A percentile compares a stretch with the other conserved stretches of the same genome.
phyloP scores from a whole-genome alignment of 345 rosid species.

The Arabidopsis suecica region DNA sequence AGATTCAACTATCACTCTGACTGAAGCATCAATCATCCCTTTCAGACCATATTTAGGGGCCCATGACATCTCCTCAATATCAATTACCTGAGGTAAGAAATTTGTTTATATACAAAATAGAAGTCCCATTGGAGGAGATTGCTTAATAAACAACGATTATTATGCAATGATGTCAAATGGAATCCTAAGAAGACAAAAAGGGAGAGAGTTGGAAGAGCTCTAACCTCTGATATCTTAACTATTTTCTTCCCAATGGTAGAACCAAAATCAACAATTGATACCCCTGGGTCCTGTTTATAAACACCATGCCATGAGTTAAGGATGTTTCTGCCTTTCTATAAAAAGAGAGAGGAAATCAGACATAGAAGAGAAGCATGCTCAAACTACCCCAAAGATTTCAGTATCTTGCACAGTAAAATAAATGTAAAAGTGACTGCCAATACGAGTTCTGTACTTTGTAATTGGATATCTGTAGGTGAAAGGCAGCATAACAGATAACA shows the following conservation, averaged over 20 bases:
- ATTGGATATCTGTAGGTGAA: conserved; percentile 11
- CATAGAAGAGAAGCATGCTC: conserved; percentile 24
- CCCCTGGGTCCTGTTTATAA: conserved; percentile 57
- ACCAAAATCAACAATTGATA: conserved; percentile 77
- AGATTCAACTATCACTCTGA: conserved; percentile 68
- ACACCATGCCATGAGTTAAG: conserved; percentile 25
- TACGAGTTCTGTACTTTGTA: background rate
- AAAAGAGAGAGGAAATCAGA: background rate
- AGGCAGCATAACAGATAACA: conserved; percentile 10
- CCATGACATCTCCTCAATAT: conserved; percentile 99
- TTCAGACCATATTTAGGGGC: conserved; percentile 96
- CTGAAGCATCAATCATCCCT: conserved; percentile 96
- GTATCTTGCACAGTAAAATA: background rate
- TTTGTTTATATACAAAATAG: conserved; percentile 6
- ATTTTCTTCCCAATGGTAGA: conserved; percentile 57
- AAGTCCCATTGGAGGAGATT: conserved; percentile 15
- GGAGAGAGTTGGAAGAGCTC: conserved; percentile 28
- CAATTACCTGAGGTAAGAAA: conserved; percentile 66
- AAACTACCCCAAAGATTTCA: conserved; percentile 27
- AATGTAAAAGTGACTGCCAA: background rate
- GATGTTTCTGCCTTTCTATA: conserved; percentile 20
- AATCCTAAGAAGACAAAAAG: conserved; percentile 25
- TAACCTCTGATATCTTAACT: conserved; percentile 79
- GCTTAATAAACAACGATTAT: background rate
- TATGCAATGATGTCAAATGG: conserved; percentile 20